Evolutionary conservation across 176 grass and related monocot genomes (phyloP), one percentile per base, ranked within the genome.

Genomic region (Aegilops sharonensis): DNA sequence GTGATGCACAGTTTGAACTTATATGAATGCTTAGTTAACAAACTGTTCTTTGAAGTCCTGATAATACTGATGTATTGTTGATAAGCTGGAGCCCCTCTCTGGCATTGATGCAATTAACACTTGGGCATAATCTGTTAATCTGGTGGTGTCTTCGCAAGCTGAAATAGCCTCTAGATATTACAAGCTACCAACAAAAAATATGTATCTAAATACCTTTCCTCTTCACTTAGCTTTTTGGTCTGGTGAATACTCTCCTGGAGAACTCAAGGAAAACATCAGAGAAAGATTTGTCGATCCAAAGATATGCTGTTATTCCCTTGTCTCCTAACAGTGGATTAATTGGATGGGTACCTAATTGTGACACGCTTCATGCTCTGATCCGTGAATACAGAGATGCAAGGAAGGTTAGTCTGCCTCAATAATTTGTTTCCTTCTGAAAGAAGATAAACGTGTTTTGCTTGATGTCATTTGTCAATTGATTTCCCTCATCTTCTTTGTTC

Each of bases 301-400:
- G 96, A 87, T 98, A 98, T 88, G 93, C 93, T 74, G 96, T 98
- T 50, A 95, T 98, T 89, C 96, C 96, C 24, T 84, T 98, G 60
- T 98, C 93, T 30, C 96, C 96, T 56, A 98, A 98, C 85, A 98
- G 96, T 72, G 96, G 96, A 40, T 95, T 98, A 87, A 95, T 98
- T 75, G 96, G 90, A 85, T 98, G 96, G 96, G 96, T 98, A 77
- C 90, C 96, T 77, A 90, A 98, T 25, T 98, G 96, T 48, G 96
- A 98, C 72, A 98, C 96, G 13, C 86, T 98, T 56, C 96, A 98
- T 88, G 86, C 90, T 64, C 88, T 98, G 75, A 98, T 98, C 77
- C 89, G 93, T 76, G 96, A 98, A 89, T 98, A 98, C 71, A 92
- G 93, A 90, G 96, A 98, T 89, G 92, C 93, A 70, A 89, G 96